Base-by-base conservation (phyloP, 2,329 filamentous ascomycete species). In the Didymella keratinophila region DNA sequence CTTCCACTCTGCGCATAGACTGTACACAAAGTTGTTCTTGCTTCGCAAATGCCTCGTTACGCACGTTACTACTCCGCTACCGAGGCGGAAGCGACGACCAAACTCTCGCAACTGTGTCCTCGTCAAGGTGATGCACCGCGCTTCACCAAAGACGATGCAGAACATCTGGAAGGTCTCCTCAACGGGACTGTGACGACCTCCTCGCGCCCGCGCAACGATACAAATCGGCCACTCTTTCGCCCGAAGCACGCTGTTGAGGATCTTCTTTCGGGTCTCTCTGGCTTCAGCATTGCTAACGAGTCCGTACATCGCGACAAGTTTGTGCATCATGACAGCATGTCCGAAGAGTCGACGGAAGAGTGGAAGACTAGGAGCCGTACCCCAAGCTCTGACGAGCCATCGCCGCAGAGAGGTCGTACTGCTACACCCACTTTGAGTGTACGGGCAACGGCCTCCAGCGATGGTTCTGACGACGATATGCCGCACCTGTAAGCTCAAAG, bases 321-420 rank as follows among this genome's bases (percentile, higher is more conserved):
- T n/a, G 25, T 42, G 5, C 37, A 16, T 20, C 32, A 52, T 46
- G 41, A 30, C 20, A 54, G 39, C 32, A 42, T 25, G 7, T 58
- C 50, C 10, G 51, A 58, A 16, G 41, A 47, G 3, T 53, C 39
- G 9, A 9, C 16, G 7, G 20, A 28, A 12, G 32, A 50, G 25
- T 58, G 56, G 56, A 45, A 45, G 34, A 44, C n/a, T 5, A 46
- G 50, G 32, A 58, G 56, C 45, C 30, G 32, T n/a, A 54, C 56
- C 16, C 50, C 56, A 12, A 58, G 56, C 41, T 58, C 50, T 27
- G 56, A 53, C n/a, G 50, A 50, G 12, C 28, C 39, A 25, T 58
- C 55, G n/a, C 28, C 43, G 23, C 48, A 11, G 14, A 47, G 47
- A 36, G 10, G 7, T 16, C 21, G 20, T 20, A 6, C 28, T 14